Base-by-base conservation (phyloP, 1,139 yeast genomes). In the Diutina siamensis region DNA sequence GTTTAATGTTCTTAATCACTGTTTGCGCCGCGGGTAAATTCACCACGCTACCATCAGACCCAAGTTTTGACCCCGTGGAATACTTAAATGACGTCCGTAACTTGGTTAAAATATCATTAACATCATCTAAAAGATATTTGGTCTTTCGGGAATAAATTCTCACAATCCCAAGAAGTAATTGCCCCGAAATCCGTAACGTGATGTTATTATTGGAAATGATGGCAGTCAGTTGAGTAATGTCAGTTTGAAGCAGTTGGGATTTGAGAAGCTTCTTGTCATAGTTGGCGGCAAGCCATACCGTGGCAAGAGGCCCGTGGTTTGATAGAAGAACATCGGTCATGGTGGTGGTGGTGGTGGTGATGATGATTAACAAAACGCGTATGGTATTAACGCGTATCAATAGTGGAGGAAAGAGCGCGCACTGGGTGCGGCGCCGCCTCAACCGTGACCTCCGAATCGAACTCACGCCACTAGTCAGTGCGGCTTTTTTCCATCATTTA, bases 261-360 rank as follows among this genome's bases (percentile, higher is more conserved):
- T 85, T 84, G 44, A 94, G 74, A 44, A 89, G 72, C 55, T 83
- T 84, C 56, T 81, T 78, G 55, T 85, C 95, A 62, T 86, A 74
- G 59, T 86, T 88, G 32, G 96, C 92, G 2, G 97, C 97, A 47
- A 89, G 72, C 97, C 97, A 89, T 15, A 87, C 92, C 53, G 83
- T 84, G 4, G 95, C 95, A 54, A 88, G 67, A 1, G 95, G 94
- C 2, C 95, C 94, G 57, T 82, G 82, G 21, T 25, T 25, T 17
- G 32, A 25, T 25, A 25, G n/a, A 10, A 38, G 42, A 20, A 25
- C 25, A 10, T 38, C 42, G 32, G 20, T 22, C 42, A 38, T 38
- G 21, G 25, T 15, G 28, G 5, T 5, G 28, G 28, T 25, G 28
- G 28, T 25, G 28, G 28, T 5, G 5, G 28, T 7, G 28, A 25